Conservation (phyloP, 495 filamentous ascomycete species). For the Cercophora samala region DNA sequence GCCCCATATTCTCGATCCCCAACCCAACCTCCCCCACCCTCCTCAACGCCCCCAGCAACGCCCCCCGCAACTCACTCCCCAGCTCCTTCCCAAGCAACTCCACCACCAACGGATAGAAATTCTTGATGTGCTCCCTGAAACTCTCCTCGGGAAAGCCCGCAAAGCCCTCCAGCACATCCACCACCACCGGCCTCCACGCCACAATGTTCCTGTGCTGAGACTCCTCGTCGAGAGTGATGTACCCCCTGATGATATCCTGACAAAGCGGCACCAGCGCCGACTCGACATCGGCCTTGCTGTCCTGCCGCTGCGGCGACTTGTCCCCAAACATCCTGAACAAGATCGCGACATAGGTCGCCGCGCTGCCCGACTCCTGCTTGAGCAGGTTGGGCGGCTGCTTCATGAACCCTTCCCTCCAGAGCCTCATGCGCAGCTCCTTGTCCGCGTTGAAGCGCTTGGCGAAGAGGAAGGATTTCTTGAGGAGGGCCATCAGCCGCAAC, state of each 20-base stretch:
- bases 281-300: constrained; percentile 76
- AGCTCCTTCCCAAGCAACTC: constrained; percentile 82
- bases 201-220: constrained; percentile 93
- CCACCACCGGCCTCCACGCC: constrained; percentile 94
- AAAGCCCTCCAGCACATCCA: constrained; percentile 96
- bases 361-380: constrained; percentile 92
- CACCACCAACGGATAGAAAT: constrained; percentile 81
- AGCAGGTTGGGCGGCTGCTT: constrained; percentile 98
- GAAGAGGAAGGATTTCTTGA: constrained; percentile 94
- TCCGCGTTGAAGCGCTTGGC: constrained; percentile 96
- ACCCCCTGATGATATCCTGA: constrained; percentile 83
- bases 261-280: constrained; percentile 89
- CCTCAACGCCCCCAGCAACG: constrained; percentile 70
- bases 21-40: constrained; percentile 80
- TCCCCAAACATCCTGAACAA: constrained; percentile 96
- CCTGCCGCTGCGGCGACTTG: constrained; percentile 72
- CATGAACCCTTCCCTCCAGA: constrained; percentile 99
- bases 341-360: constrained; percentile 90
- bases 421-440: constrained; percentile 87
- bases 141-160: constrained; percentile 79
- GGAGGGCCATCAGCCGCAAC: constrained; percentile 82
- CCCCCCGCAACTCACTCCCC: constrained; percentile 69
- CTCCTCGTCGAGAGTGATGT: constrained; percentile 82
- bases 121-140: constrained; percentile 72
- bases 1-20: constrained; percentile 54